Conservation (phyloP, 2,329 filamentous ascomycete genomes). For the Ophiognomonia clavigignenti-juglandacearum region DNA sequence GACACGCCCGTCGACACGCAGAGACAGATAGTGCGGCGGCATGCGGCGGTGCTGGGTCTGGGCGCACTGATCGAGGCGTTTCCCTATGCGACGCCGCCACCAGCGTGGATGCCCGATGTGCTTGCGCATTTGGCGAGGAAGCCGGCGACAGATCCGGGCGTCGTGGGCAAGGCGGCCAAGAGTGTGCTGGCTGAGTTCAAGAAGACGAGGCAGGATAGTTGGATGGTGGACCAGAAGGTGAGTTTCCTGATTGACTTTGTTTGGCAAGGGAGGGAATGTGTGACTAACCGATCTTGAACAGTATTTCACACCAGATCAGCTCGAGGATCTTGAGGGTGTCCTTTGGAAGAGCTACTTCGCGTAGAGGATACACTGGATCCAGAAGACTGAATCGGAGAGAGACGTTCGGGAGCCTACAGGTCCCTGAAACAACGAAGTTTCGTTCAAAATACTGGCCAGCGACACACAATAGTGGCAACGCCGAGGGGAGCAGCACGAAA, state of each 20-base stretch:
- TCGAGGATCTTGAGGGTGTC: slow-evolving; percentile 93
- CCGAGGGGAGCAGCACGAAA: too few relatives aligned
- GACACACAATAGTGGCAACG: too few relatives aligned
- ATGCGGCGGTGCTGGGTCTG: slow-evolving; percentile 87
- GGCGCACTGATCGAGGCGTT: slow-evolving; percentile 92
- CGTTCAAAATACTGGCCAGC: too few relatives aligned
- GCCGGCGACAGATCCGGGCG: slow-evolving; percentile 82
- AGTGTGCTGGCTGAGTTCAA: slow-evolving; percentile 94
- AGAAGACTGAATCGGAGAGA: too few relatives aligned
- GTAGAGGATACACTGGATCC: too few relatives aligned
- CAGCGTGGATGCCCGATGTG: slow-evolving; percentile 89
- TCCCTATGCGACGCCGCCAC: slow-evolving; percentile 90
- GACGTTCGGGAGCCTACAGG: too few relatives aligned
- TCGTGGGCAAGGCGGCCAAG: slow-evolving; percentile 95
- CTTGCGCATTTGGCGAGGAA: slow-evolving; percentile 78
- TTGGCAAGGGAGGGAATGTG: not conserved
- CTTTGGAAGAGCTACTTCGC: slow-evolving; percentile 99
- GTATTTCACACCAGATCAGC: slow-evolving; percentile 85
- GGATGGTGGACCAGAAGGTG: slow-evolving; percentile 97
- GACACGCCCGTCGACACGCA: slow-evolving; percentile 68
- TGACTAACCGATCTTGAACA: slow-evolving; percentile 33
- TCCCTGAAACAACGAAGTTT: too few relatives aligned
- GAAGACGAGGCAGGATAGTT: slow-evolving; percentile 98
- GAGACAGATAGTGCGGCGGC: slow-evolving; percentile 73
- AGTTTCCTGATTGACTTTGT: slow-evolving; percentile 25